Conservation (phyloP, 2,329 filamentous ascomycete genomes). For the Fusarium poae region DNA sequence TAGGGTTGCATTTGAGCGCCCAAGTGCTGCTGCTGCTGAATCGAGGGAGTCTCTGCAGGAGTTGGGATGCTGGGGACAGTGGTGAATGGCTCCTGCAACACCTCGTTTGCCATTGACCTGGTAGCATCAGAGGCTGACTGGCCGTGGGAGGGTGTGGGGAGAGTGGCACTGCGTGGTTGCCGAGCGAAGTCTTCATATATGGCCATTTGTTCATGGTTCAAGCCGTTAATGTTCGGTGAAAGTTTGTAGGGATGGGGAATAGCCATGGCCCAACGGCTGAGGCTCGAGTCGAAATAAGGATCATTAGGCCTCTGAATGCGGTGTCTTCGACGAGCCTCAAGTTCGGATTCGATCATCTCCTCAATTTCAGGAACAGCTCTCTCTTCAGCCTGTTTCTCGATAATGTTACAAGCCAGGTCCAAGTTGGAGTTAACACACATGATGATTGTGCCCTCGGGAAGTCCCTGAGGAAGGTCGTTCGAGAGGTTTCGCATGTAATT, state of each 20-base stretch:
- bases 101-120: conserved; percentile 72
- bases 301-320: conserved; percentile 81
- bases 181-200: conserved; percentile 97
- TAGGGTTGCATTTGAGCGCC: conserved; percentile 68
- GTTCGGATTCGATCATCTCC: conserved; percentile 85
- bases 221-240: conserved; percentile 73
- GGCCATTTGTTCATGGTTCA: conserved; percentile 92
- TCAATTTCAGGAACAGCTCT: conserved; percentile 95
- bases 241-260: conserved; percentile 95
- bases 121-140: conserved; percentile 72
- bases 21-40: conserved; percentile 63
- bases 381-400: conserved; percentile 95
- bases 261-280: conserved; percentile 92
- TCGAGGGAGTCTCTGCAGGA: conserved; percentile 69
- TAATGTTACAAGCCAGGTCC: conserved; percentile 90
- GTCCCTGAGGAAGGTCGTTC: conserved; percentile 78
- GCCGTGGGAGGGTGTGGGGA: conserved; percentile 67
- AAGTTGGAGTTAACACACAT: conserved; percentile 99
- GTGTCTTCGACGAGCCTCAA: conserved; percentile 83
- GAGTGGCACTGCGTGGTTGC: conserved; percentile 76
- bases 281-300: conserved; percentile 82
- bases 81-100: conserved; percentile 72
- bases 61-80: conserved; percentile 70
- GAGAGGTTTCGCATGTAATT: conserved; percentile 89
- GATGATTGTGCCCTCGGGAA: conserved; percentile 94